Conservation (phyloP, 768 basidiomycete species). For the Termitomyces sp. region DNA sequence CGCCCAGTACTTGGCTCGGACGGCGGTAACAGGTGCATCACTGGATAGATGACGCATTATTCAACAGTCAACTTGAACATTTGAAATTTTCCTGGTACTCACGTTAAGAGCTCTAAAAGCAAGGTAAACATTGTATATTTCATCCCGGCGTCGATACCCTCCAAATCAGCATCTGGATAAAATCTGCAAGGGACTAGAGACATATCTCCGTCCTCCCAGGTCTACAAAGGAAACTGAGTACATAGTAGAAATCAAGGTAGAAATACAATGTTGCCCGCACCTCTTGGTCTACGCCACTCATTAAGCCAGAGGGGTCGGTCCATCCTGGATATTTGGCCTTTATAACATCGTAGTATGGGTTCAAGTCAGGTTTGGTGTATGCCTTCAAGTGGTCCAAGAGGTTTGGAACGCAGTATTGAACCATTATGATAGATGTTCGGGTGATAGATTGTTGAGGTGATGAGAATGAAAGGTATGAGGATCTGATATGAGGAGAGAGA, state of each 20-base stretch:
- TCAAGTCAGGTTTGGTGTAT: constrained; percentile 4
- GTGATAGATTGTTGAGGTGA: too few relatives aligned
- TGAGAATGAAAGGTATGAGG: too few relatives aligned
- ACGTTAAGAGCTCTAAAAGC: constrained; percentile 8
- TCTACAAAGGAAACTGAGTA: background rate
- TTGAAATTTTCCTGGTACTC: background rate
- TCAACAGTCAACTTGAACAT: background rate
- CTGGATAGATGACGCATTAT: background rate
- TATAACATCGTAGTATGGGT: constrained; percentile 1
- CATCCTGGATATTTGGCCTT: constrained; percentile 6
- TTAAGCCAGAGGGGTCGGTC: constrained; percentile 3
- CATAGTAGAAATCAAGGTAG: too few relatives aligned
- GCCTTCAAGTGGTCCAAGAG: too few relatives aligned
- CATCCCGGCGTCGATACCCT: background rate
- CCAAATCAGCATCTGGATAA: constrained; percentile 1
- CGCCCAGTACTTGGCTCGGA: constrained; percentile 4
- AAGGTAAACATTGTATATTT: constrained; percentile 6
- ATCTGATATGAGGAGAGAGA: too few relatives aligned
- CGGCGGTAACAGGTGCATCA: constrained; percentile 4
- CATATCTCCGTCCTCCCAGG: constrained; percentile 4
- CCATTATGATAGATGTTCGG: too few relatives aligned
- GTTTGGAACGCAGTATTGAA: too few relatives aligned
- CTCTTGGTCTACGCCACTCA: constrained; percentile 8
- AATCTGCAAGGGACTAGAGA: constrained; percentile 5
- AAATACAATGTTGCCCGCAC: background rate